These are phyloP conservation scores for Camellia sinensis DNA, from an alignment of 148 eudicot species.

Conservation along the genomic window DNA sequence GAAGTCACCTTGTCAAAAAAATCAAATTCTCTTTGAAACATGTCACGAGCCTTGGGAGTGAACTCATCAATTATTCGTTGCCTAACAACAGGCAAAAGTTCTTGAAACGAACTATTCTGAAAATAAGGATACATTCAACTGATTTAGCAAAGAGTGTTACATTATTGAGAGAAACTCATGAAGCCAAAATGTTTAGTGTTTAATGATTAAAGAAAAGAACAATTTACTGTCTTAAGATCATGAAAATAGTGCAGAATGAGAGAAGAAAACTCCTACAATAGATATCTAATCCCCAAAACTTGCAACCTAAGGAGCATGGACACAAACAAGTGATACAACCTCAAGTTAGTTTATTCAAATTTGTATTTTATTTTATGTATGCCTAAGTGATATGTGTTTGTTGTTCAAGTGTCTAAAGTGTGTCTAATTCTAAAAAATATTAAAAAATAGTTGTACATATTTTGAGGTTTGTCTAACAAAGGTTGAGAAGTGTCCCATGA, in stretches of 20 bases:
- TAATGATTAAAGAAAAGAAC: not conserved
- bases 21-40: slow-evolving; percentile 82
- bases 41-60: slow-evolving; percentile 62
- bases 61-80: slow-evolving; percentile 79
- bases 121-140: slow-evolving; percentile 10
- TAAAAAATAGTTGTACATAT: too few relatives aligned
- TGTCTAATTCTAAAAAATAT: too few relatives aligned
- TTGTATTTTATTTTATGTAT: too few relatives aligned
- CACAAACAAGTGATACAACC: not conserved
- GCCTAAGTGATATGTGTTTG: too few relatives aligned
- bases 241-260: not conserved
- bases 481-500: too few relatives aligned
- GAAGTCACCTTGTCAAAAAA: slow-evolving; percentile 96
- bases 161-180: not conserved
- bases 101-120: slow-evolving; percentile 68
- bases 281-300: not conserved
- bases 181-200: not conserved
- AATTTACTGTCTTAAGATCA: not conserved
- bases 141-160: not conserved
- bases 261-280: not conserved
- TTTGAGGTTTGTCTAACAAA: too few relatives aligned
- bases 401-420: too few relatives aligned
- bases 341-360: too few relatives aligned
- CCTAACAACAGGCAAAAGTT: slow-evolving; percentile 66
- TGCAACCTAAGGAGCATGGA: not conserved